A percentile compares a stretch with the other conserved stretches of the same genome.
phyloP scores from a whole-genome alignment of 257 asterid genomes.

The Scutellaria minor region DNA sequence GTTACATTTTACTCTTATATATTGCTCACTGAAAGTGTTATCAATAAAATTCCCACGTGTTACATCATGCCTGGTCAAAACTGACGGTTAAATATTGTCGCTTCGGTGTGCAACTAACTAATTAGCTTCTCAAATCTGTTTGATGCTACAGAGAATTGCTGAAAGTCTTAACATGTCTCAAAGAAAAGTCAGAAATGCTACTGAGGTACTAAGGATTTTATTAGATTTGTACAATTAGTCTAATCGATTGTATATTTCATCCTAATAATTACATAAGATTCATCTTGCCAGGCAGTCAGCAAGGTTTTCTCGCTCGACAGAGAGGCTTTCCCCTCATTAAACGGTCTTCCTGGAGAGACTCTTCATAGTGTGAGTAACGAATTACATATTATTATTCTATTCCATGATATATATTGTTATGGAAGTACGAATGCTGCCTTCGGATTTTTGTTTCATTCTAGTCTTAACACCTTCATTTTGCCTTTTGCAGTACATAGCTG shows the following conservation, averaged over 20 bases:
- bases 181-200: constrained; percentile 93
- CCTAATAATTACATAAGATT: constrained; percentile 20
- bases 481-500: constrained; percentile 78
- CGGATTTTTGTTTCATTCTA: background rate
- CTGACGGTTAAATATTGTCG: constrained; percentile 18
- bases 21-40: background rate
- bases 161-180: constrained; percentile 83
- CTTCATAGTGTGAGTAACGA: constrained; percentile 75
- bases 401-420: constrained; percentile 5
- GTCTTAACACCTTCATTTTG: constrained; percentile 17
- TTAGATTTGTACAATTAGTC: background rate
- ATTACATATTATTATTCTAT: background rate
- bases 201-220: constrained; percentile 67
- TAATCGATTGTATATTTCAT: constrained; percentile 23
- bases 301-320: constrained; percentile 91
- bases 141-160: constrained; percentile 77
- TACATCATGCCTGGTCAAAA: background rate
- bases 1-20: background rate
- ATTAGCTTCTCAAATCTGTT: constrained; percentile 23
- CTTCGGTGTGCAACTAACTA: background rate
- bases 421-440: constrained; percentile 5
- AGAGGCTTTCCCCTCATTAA: constrained; percentile 86
- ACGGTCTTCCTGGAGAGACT: constrained; percentile 88
- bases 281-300: constrained; percentile 68
- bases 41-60: background rate